Evolutionary conservation across 2,329 filamentous ascomycete species (phyloP), one percentile per base, ranked within the genome.

Genomic region (Aspergillus persii): DNA sequence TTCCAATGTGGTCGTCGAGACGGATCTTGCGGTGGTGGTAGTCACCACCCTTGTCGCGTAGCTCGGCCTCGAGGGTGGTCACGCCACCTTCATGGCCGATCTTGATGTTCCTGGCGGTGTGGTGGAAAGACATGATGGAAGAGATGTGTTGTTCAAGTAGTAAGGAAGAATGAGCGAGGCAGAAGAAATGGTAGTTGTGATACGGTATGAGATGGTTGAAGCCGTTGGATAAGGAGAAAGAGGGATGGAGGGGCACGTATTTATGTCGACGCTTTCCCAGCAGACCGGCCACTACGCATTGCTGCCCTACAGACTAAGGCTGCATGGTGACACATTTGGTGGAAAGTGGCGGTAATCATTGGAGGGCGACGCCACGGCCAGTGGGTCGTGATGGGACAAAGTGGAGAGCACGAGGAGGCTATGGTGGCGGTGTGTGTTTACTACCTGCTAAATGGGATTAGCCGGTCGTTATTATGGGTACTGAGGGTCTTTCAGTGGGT

Each of bases 1-100:
- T 66, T 0, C 63, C 63, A 29, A 66, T 66, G 31, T 66, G 63
- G 4, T 62, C 56, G 23, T 66, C 63, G 4, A 66, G 51, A 2
- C 62, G 54, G 54, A 66, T 63, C 44, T 53, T 61, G 1, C 57
- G 54, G 11, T 46, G 31, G 5, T 36, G 29, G 27, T 53, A 33
- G n/a, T 58, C 46, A 23, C 60, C 60, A 6, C 51, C 39, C 7
- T 27, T 44, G 39, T 61, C 56, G n/a, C 61, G 56, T 7, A 63
- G 53, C 0, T 58, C 49, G 9, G 52, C 55, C n/a, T 57, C 51
- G 11, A 65, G 58, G 18, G 63, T 30, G 9, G 63, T 65, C n/a
- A 12, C 23, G 4, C 57, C 55, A 31, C 59, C 44, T 30, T 63
- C 59, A 9, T 54, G 49, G 27, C 52, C 23, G 56, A 65, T 56